Base-by-base conservation (phyloP, 345 rosid species). In the Eucalyptus melliodora region DNA sequence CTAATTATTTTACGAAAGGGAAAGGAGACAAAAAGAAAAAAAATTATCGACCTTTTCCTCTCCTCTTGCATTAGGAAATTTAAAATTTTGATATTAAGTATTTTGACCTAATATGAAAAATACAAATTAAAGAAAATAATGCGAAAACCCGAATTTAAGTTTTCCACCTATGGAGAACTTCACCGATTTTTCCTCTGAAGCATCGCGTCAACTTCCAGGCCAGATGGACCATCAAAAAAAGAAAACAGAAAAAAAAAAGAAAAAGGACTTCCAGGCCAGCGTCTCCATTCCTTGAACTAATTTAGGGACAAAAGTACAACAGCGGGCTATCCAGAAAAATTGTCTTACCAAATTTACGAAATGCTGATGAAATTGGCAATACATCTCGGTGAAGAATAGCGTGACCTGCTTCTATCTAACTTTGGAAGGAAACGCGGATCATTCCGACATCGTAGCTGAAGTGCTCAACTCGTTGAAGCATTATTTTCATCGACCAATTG, bases 221-320 rank as follows among this genome's bases (percentile, higher is more conserved):
- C 55, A 51, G 55, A 51, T 51, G 4, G 55, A 51, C 55, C 55
- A 51, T 0, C 21, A 6, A 51, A 51, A 51, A 16, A 51, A 7
- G 0, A 0, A 50, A 16, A 16, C 1, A 16, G 1, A 15, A 4
- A 50, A 6, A 6, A 50, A 50, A 6, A 2, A 2, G 0, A 50
- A 6, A 50, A 50, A 16, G 14, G 50, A 51, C 8, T 51, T 60
- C 8, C 16, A 60, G 16, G n/a, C 31, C 31, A 27, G 67, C 31
- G 4, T 60, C 31, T 27, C 67, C 27, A 4, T 9, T 60, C 31
- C 16, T 60, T 12, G 31, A 60, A 62, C 72, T 30, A n/a, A 7
- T 30, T 13, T 14, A 62, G 15, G 2, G 77, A n/a, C 31, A 8
- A 65, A 30, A 65, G 77, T n/a, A n/a, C 77, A 65, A 65, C 9